Evolutionary conservation across 768 basidiomycete genomes (phyloP).

Genomic region (Hericium rajendrae): DNA sequence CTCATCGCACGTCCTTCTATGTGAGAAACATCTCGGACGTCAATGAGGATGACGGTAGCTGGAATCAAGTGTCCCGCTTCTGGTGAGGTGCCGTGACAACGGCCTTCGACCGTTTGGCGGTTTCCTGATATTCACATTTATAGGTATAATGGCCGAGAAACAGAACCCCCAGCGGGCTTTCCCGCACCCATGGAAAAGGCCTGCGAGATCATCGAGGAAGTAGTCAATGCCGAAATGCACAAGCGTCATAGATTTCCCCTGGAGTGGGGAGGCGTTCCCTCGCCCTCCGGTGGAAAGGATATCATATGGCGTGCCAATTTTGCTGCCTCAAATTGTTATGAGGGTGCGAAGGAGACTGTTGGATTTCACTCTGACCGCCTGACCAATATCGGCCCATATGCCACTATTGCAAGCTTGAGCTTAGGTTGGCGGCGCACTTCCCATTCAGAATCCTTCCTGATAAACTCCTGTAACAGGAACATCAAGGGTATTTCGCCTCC

Average conservation of each 20-base stretch:
- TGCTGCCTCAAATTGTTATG: slow-evolving; percentile 78
- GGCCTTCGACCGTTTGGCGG: not conserved
- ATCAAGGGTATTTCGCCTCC: slow-evolving; percentile 57
- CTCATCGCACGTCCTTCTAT: slow-evolving; percentile 76
- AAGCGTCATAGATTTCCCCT: slow-evolving; percentile 50
- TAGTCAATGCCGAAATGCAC: slow-evolving; percentile 64
- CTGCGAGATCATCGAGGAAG: slow-evolving; percentile 54
- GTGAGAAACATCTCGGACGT: slow-evolving; percentile 29
- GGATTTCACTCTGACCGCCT: slow-evolving; percentile 78
- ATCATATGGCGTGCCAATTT: slow-evolving; percentile 70
- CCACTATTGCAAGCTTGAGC: slow-evolving; percentile 79
- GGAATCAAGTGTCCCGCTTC: slow-evolving; percentile 67
- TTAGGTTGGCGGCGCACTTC: slow-evolving; percentile 38
- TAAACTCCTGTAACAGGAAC: slow-evolving; percentile 33
- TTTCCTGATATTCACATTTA: no score
- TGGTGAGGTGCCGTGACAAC: slow-evolving; percentile 37
- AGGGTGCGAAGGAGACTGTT: slow-evolving; percentile 73
- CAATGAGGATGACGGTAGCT: slow-evolving; percentile 33
- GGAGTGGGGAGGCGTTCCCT: slow-evolving; percentile 47
- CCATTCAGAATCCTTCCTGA: not conserved
- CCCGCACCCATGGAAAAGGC: slow-evolving; percentile 71
- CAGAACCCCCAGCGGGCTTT: slow-evolving; percentile 46
- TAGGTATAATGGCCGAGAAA: slow-evolving; percentile 75
- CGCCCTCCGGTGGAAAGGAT: slow-evolving; percentile 8
- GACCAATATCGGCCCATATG: slow-evolving; percentile 75